Conservation (phyloP, 176 grass and related monocot genomes). For the Alloteropsis semialata region DNA sequence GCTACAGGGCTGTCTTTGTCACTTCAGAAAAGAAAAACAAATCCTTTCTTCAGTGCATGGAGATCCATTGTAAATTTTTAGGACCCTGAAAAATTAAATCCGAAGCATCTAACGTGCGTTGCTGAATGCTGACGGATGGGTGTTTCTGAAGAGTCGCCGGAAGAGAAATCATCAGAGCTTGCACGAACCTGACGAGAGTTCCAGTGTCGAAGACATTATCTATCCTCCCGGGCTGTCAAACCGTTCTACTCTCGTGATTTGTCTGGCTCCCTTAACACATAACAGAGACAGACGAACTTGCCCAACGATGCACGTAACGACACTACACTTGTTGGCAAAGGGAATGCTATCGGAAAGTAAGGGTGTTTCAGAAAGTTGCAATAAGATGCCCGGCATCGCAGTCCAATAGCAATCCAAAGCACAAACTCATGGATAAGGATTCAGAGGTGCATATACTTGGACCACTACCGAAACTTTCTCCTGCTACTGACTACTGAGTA, state of each 20-base stretch:
- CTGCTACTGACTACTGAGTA: too few relatives aligned
- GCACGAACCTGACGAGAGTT: slow-evolving; percentile 18
- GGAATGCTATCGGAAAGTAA: too few relatives aligned
- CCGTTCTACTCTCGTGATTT: not conserved
- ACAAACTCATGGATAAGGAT: not conserved
- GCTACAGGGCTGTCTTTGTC: not conserved
- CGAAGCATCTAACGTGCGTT: not conserved
- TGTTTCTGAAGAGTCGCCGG: not conserved
- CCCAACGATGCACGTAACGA: not conserved
- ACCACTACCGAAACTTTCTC: not conserved
- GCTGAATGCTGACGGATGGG: not conserved
- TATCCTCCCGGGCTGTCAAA: not conserved
- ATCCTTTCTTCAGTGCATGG: not conserved
- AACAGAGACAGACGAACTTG: not conserved
- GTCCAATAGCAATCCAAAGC: not conserved
- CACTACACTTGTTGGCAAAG: too few relatives aligned
- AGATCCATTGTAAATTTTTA: not conserved
- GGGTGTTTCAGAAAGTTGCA: slow-evolving; percentile 6
- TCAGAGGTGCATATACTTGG: not conserved
- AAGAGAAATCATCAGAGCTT: not conserved
- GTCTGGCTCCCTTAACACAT: not conserved
- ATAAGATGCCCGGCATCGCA: not conserved
- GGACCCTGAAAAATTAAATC: not conserved
- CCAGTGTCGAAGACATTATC: not conserved
- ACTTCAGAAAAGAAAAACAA: not conserved